Evolutionary conservation across 2,329 filamentous ascomycete species (phyloP).

Genomic region (Alternaria sp.): DNA sequence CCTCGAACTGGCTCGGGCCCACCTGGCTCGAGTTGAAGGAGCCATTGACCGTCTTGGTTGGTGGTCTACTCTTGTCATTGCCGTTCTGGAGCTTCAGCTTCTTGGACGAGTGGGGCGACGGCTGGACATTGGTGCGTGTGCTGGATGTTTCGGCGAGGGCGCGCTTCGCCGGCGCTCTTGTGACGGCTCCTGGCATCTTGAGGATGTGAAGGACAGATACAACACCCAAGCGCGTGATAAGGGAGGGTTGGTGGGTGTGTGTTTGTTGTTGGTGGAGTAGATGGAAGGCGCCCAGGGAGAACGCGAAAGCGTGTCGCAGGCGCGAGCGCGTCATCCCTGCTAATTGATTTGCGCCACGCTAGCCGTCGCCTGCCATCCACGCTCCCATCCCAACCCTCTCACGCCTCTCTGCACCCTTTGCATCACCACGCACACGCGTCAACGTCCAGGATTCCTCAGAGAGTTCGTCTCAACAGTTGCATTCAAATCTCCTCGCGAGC

Average conservation of each 20-base stretch:
- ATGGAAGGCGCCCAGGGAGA: slow-evolving; percentile 25
- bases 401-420: not conserved
- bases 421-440: not conserved
- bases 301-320: slow-evolving; percentile 33
- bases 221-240: not conserved
- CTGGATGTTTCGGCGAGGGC: slow-evolving; percentile 55
- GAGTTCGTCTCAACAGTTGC: not conserved
- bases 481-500: not conserved
- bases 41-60: slow-evolving; percentile 66
- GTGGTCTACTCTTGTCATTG: slow-evolving; percentile 64
- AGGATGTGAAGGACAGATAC: not conserved
- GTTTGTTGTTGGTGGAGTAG: slow-evolving; percentile 24
- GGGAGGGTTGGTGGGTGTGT: slow-evolving; percentile 1
- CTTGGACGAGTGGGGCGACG: slow-evolving; percentile 66
- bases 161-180: slow-evolving; percentile 52
- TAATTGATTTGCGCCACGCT: slow-evolving; percentile 25
- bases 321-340: slow-evolving; percentile 41
- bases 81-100: slow-evolving; percentile 79
- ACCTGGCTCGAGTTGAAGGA: slow-evolving; percentile 71
- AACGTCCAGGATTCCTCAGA: accelerated
- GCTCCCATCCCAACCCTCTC: not conserved
- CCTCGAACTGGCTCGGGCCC: slow-evolving; percentile 91
- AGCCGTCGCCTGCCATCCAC: slow-evolving; percentile 3
- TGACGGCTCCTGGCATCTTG: slow-evolving; percentile 43
- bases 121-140: slow-evolving; percentile 53